Conservation (phyloP, 345 rosid species). For the Populus deltoides region DNA sequence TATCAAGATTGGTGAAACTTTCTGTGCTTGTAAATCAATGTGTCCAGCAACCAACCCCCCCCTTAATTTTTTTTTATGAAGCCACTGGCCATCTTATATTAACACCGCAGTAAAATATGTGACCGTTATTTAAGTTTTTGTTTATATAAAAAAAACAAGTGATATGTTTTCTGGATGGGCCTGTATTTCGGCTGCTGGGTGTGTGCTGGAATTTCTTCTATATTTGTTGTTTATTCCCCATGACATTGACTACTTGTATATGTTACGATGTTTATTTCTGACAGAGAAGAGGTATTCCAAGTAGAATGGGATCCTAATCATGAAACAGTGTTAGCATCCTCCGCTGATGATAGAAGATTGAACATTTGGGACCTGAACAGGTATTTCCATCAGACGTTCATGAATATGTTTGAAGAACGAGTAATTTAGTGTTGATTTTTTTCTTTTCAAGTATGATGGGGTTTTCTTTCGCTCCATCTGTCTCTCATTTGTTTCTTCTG, state of each 20-base stretch:
- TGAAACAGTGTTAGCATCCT: slow-evolving; percentile 86
- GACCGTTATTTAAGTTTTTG: background rate
- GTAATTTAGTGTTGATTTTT: background rate
- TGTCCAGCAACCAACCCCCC: too few species aligned
- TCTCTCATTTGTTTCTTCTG: background rate
- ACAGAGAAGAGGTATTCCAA: slow-evolving; percentile 89
- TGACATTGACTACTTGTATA: background rate
- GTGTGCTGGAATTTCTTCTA: background rate
- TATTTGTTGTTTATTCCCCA: too few species aligned
- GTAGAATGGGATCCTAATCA: slow-evolving; percentile 99
- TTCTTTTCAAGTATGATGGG: background rate
- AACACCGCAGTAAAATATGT: background rate
- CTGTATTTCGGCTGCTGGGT: background rate
- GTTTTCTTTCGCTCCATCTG: background rate
- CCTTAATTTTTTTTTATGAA: too few species aligned
- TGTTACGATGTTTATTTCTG: slow-evolving; percentile 5
- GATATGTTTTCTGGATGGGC: background rate
- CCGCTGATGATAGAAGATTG: slow-evolving; percentile 85
- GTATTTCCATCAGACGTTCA: slow-evolving; percentile 30
- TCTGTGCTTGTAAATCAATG: background rate
- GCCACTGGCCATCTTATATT: background rate
- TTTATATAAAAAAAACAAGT: background rate
- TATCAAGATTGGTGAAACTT: background rate
- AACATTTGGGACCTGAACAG: slow-evolving; percentile 95
- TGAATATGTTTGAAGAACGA: background rate